These are phyloP conservation scores for Solanum bulbocastanum DNA, from an alignment of 257 asterid genomes.

Conservation along the genomic window DNA sequence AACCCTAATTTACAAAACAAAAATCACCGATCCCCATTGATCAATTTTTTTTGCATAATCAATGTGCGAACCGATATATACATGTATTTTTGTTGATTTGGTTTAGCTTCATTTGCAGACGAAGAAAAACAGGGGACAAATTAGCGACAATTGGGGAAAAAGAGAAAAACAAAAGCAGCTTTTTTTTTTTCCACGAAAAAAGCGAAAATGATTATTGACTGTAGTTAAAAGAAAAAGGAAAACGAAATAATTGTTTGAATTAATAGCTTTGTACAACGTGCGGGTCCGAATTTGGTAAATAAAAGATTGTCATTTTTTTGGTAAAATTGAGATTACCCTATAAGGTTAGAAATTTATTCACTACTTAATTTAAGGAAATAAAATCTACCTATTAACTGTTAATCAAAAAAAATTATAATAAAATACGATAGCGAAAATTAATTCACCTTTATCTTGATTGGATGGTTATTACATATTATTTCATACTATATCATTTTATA, in stretches of 20 bases:
- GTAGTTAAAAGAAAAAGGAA: not conserved
- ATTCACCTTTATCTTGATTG: not conserved
- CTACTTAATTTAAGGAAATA: not conserved
- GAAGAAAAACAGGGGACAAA: not conserved
- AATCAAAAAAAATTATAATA: too few relatives aligned
- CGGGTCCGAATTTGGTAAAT: slow-evolving; percentile 3
- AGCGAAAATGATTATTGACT: not conserved
- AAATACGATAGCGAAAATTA: not conserved
- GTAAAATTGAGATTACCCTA: not conserved
- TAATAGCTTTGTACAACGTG: not conserved
- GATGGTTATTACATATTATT: too few relatives aligned
- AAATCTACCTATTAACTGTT: not conserved
- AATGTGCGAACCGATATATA: slow-evolving; percentile 8
- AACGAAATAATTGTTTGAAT: not conserved
- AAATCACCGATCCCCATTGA: slow-evolving; percentile 16
- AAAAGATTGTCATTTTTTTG: not conserved
- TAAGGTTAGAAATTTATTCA: not conserved
- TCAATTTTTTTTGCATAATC: slow-evolving; percentile 8
- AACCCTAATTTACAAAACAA: slow-evolving; percentile 34
- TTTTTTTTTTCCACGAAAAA: not conserved
- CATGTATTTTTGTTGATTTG: not conserved
- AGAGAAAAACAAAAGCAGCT: slow-evolving; percentile 30
- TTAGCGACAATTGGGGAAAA: slow-evolving; percentile 44
- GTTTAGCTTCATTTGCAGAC: not conserved
- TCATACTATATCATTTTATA: too few relatives aligned